phyloP scores from a whole-genome alignment of 2,329 filamentous ascomycete species.

The Aspergillus versicolor region DNA sequence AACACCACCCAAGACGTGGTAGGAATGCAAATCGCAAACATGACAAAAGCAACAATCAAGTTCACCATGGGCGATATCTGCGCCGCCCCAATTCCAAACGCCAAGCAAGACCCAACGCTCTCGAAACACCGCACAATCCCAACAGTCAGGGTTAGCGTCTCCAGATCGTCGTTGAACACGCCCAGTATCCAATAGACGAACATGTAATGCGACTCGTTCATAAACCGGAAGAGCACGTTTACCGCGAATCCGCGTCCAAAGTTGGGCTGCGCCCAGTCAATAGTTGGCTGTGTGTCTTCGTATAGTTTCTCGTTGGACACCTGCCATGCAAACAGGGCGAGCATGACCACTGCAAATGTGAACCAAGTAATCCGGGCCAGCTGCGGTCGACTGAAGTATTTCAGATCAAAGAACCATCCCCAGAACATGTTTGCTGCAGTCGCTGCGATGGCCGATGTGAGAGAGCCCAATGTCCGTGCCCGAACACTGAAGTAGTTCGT shows the following conservation, averaged over 20 bases:
- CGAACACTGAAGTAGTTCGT: conserved; percentile 10
- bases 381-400: not conserved
- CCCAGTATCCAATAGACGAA: conserved; percentile 9
- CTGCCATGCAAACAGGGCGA: conserved; percentile 3
- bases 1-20: conserved; percentile 11
- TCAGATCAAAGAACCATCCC: conserved; percentile 7
- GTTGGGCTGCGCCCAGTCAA: conserved; percentile 3
- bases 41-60: conserved; percentile 7
- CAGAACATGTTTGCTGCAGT: conserved; percentile 9
- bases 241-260: conserved; percentile 7
- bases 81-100: conserved; percentile 9
- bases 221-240: conserved; percentile 7
- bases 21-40: conserved; percentile 5
- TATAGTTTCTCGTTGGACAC: conserved; percentile 7
- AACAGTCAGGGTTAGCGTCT: conserved; percentile 7
- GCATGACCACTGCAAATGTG: conserved; percentile 2
- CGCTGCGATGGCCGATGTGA: not conserved
- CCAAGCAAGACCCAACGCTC: conserved; percentile 7
- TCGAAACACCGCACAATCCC: conserved; percentile 11
- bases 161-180: conserved; percentile 8
- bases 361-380: conserved; percentile 10
- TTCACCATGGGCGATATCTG: conserved; percentile 7
- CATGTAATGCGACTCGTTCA: conserved; percentile 12
- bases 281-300: conserved; percentile 2
- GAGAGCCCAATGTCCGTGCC: not conserved